phyloP scores from a whole-genome alignment of 2,329 filamentous ascomycete genomes.

The Pezicula carpinea region DNA sequence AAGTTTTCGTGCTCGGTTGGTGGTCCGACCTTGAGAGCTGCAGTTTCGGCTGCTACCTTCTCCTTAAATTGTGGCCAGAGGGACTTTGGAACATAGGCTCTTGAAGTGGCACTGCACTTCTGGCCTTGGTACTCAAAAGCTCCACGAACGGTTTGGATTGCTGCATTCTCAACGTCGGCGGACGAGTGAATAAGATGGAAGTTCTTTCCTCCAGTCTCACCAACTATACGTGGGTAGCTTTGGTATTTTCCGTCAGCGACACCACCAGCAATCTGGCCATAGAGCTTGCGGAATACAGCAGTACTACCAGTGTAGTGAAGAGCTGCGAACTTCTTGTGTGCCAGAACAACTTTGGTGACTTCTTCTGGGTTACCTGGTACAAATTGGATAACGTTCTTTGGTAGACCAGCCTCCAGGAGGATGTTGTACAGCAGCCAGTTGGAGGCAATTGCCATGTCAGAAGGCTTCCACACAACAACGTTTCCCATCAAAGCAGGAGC shows the following conservation, averaged over 20 bases:
- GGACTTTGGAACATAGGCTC: conserved; percentile 72
- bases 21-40: conserved; percentile 65
- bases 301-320: conserved; percentile 95
- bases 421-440: conserved; percentile 91
- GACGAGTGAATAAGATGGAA: conserved; percentile 79
- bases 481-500: conserved; percentile 88
- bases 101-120: conserved; percentile 83
- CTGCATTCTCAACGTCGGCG: conserved; percentile 75
- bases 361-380: conserved; percentile 82
- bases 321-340: conserved; percentile 78
- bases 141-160: conserved; percentile 75
- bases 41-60: conserved; percentile 62
- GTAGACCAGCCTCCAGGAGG: conserved; percentile 84
- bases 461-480: conserved; percentile 97
- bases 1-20: conserved; percentile 70
- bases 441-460: conserved; percentile 79
- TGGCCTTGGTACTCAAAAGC: conserved; percentile 91
- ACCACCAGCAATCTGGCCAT: conserved; percentile 77
- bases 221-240: conserved; percentile 83
- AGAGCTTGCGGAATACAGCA: conserved; percentile 82
- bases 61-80: conserved; percentile 68
- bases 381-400: conserved; percentile 87
- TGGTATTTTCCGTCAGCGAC: conserved; percentile 78
- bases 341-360: conserved; percentile 73
- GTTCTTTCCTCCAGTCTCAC: conserved; percentile 91